Evolutionary conservation across 805 yeast species (phyloP).

Genomic region (Zygoascus biomembranicola): DNA sequence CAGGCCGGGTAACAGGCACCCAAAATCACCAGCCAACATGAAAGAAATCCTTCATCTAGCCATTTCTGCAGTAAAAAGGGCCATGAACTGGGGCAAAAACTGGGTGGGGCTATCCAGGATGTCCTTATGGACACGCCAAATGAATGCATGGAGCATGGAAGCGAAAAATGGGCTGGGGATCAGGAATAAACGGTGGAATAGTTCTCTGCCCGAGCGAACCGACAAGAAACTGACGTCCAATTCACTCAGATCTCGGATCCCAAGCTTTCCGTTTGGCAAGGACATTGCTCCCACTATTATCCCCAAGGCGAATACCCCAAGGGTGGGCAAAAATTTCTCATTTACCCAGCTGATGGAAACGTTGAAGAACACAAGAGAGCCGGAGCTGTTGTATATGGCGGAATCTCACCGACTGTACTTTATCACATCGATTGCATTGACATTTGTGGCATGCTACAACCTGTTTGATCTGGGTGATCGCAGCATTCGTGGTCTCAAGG

Average conservation of each 20-base stretch:
- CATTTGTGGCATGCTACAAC: slow-evolving; percentile 63
- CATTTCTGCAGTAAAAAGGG: no score
- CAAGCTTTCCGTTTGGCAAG: slow-evolving; percentile 56
- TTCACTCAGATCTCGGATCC: slow-evolving; percentile 49
- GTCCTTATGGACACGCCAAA: not conserved
- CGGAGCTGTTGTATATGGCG: slow-evolving; percentile 73
- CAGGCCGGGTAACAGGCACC: no score
- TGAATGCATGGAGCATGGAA: not conserved
- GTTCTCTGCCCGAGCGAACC: slow-evolving; percentile 10
- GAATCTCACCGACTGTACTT: slow-evolving; percentile 78
- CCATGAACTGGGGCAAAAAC: not conserved
- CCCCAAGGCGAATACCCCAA: slow-evolving; percentile 73
- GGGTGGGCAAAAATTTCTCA: slow-evolving; percentile 47
- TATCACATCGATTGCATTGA: slow-evolving; percentile 57
- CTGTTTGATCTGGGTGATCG: slow-evolving; percentile 45
- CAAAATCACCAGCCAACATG: no score
- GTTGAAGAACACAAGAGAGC: slow-evolving; percentile 45
- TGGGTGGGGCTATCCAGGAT: not conserved
- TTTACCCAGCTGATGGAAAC: slow-evolving; percentile 56
- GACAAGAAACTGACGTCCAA: slow-evolving; percentile 29
- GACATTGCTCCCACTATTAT: slow-evolving; percentile 58
- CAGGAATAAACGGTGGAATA: not conserved
- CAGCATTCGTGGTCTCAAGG: slow-evolving; percentile 43
- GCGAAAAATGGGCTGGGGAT: not conserved
- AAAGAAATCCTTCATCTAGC: no score